phyloP scores from a whole-genome alignment of 2,329 filamentous ascomycete species.

The Magnaporthiopsis rhizophila region DNA sequence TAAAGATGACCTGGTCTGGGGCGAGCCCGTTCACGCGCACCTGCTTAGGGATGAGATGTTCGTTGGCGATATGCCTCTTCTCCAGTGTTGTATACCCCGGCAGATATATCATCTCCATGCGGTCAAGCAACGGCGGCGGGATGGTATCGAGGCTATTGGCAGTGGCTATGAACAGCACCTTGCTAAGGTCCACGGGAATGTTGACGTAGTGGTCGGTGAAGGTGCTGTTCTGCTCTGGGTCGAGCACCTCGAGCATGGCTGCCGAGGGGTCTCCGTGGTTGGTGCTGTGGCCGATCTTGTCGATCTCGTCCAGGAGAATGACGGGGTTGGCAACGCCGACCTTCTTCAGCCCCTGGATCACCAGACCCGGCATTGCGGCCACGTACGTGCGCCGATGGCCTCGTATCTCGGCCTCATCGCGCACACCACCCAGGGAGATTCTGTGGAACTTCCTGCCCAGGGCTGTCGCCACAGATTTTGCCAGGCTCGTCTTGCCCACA shows the following conservation, averaged over 20 bases:
- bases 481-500: conserved; percentile 91
- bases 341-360: conserved; percentile 91
- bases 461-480: conserved; percentile 85
- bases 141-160: conserved; percentile 95
- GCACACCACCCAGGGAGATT: conserved; percentile 89
- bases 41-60: conserved; percentile 94
- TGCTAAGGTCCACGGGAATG: conserved; percentile 90
- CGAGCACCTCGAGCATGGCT: conserved; percentile 94
- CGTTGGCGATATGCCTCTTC: conserved; percentile 88
- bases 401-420: conserved; percentile 94
- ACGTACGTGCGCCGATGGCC: conserved; percentile 95
- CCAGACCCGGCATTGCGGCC: conserved; percentile 94
- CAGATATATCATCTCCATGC: conserved; percentile 93
- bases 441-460: conserved; percentile 93
- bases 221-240: conserved; percentile 91
- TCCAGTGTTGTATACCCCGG: conserved; percentile 95
- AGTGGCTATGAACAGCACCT: conserved; percentile 94
- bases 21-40: conserved; percentile 81
- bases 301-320: conserved; percentile 92
- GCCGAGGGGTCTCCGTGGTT: conserved; percentile 94
- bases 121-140: conserved; percentile 83
- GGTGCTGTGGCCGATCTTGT: conserved; percentile 87
- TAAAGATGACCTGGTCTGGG: conserved; percentile 66
- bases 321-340: conserved; percentile 94
- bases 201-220: conserved; percentile 97